phyloP scores from a whole-genome alignment of 768 basidiomycete species.

The Cubamyces lactineus region DNA sequence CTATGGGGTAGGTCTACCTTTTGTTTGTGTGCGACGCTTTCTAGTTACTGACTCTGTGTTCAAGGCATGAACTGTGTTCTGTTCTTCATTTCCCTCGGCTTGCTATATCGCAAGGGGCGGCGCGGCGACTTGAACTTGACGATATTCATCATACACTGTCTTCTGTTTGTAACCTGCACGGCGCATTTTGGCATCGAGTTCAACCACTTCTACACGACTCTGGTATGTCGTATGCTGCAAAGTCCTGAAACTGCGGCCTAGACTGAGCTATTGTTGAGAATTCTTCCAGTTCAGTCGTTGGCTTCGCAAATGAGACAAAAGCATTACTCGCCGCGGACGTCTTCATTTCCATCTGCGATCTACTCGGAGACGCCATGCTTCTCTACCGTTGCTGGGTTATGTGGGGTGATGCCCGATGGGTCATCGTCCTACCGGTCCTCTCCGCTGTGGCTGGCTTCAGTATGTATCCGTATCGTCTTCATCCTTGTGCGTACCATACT shows the following conservation, averaged over 20 bases:
- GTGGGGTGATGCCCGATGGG: slow-evolving; percentile 40
- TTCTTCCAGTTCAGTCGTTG: slow-evolving; percentile 30
- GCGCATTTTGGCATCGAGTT: slow-evolving; percentile 40
- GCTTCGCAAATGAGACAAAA: slow-evolving; percentile 38
- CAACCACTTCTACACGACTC: slow-evolving; percentile 37
- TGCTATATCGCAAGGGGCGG: slow-evolving; percentile 26
- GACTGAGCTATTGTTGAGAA: slow-evolving; percentile 21
- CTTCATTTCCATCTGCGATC: slow-evolving; percentile 41
- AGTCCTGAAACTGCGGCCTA: too few species aligned
- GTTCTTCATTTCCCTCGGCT: slow-evolving; percentile 35
- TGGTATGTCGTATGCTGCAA: slow-evolving; percentile 31
- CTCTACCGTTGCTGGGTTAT: slow-evolving; percentile 48
- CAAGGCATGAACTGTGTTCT: slow-evolving; percentile 30
- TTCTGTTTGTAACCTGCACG: slow-evolving; percentile 40
- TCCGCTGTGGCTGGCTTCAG: slow-evolving; percentile 39
- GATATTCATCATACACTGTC: slow-evolving; percentile 35
- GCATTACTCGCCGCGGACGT: slow-evolving; percentile 39
- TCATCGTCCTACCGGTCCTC: slow-evolving; percentile 41
- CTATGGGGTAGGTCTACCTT: slow-evolving; percentile 36
- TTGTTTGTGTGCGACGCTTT: background rate
- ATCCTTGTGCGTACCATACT: background rate
- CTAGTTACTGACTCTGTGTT: background rate
- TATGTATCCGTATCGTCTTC: slow-evolving; percentile 25
- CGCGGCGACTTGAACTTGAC: slow-evolving; percentile 27
- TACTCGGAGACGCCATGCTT: slow-evolving; percentile 40